Percentiles rank a stretch among this genome's conserved stretches.
These are phyloP conservation scores for Candida frijolesensis DNA, from an alignment of 1,139 yeast genomes.

Conservation along the genomic window DNA sequence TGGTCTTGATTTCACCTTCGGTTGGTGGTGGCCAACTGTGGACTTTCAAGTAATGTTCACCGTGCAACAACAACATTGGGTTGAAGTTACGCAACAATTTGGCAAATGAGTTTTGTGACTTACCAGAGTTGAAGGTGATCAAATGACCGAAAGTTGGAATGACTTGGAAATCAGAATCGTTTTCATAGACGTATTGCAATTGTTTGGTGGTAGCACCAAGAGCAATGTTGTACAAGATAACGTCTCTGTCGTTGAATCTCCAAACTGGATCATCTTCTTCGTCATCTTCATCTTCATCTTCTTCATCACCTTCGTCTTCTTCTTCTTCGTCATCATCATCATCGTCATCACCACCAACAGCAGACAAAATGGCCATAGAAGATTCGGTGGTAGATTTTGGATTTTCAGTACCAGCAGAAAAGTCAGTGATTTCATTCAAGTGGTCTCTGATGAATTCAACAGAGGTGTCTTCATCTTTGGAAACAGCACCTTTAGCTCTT, in stretches of 20 bases:
- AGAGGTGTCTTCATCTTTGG: conserved; percentile 53
- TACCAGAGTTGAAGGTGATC: conserved; percentile 60
- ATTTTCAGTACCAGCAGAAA: conserved; percentile 56
- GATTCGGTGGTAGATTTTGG: conserved; percentile 77
- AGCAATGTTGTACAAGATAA: conserved; percentile 84
- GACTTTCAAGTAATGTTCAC: conserved; percentile 89
- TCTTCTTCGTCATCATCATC: conserved; percentile 52
- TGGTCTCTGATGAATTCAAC: conserved; percentile 75
- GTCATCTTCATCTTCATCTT: conserved; percentile 50
- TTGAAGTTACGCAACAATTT: conserved; percentile 77
- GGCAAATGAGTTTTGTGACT: conserved; percentile 54
- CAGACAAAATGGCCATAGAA: conserved; percentile 71
- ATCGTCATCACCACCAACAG: conserved; percentile 58
- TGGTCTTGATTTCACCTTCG: conserved; percentile 62
- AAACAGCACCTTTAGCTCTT: conserved; percentile 83
- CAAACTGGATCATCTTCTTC: conserved; percentile 45
- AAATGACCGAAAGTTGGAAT: conserved; percentile 91
- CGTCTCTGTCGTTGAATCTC: conserved; percentile 65
- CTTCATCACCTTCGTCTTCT: conserved; percentile 54
- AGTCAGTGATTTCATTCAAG: conserved; percentile 69
- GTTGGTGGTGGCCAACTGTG: conserved; percentile 82
- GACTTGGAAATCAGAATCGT: conserved; percentile 78
- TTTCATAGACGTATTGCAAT: conserved; percentile 79
- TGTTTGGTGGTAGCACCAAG: conserved; percentile 84
- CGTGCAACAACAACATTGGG: conserved; percentile 88